Base-by-base conservation (phyloP, 225 moss, liverwort and hornwort genomes). In the Sphagnum contortum region DNA sequence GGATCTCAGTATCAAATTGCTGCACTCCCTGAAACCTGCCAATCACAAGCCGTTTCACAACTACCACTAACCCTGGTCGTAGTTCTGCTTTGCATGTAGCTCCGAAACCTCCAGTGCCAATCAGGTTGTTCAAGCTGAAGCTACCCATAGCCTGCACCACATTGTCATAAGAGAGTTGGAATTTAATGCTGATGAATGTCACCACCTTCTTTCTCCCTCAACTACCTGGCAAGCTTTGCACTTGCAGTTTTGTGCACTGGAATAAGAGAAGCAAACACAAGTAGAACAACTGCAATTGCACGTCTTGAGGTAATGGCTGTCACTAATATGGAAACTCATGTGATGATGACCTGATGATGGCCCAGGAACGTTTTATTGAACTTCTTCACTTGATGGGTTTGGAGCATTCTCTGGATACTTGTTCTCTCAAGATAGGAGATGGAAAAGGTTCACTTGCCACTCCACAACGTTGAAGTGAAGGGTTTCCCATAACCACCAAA, bases 1-100 rank as follows among this genome's bases (percentile, higher is more conserved):
- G 85, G 63, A 94, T 91, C 74, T 94, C 94, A 4, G 91, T 89
- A 46, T 94, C 94, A 51, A 94, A 94, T 79, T 94, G 94, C 77
- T 91, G 89, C 48, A 91, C 86, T 62, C 89, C 94, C 70, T 94
- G 94, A 63, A 89, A 94, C 72, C 91, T 81, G 66, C 91, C 91
- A 48, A 94, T 80, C 29, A 89, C 88, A 44, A 91, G 91, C 53
- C 91, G 81, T 76, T 94, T 94, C 79, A 94, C 94, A 14, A 91
- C 94, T 6, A 94, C 94, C 73, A 94, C 75, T 69, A 89, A 70
- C 54, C 94, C 94, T 7, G 91, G 94, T 73, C 89, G 87, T 77
- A 94, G 71, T 72, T 91, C 94, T 11, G 94, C 94, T 76, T 91
- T 94, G 59, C 91, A 94, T 3, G 94, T 94, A 48, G 94, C 87